Evolutionary conservation across 257 asterid species (phyloP), one percentile per base, ranked within the genome.

Genomic region (Solanum megistacrolobum): DNA sequence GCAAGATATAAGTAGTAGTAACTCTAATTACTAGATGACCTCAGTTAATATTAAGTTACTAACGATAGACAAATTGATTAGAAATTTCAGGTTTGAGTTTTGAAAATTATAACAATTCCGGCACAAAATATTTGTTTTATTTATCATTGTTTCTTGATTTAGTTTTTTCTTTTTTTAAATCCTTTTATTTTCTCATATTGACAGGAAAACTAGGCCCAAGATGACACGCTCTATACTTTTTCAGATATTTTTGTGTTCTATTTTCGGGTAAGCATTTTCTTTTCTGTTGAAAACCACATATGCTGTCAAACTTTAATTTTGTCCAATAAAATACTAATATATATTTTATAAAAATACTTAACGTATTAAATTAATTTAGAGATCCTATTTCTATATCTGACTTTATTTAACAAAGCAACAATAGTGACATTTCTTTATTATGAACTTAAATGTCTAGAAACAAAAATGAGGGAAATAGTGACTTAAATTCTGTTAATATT

Each of bases 221-320:
- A 66, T 96, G 91, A 95, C 96, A 25, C 7, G 71, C 60, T 86
- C 94, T 9, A 90, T 94, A 86, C 83, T 96, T 83, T 90, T 93
- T 92, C 96, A 93, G 87, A 96, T 96, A 13, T 90, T 96, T 92
- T 66, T 93, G 73, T 93, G 98, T 86, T 96, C 99, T 48, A 90
- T 95, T 62, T 94, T 93, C 31, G 99, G 99, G 99, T 95, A 91
- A 92, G 93, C 18, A 68, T 13, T 21, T 58, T 16, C 73, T 23
- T 83, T 48, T 21, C 8, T 0, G 2, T 31, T 21, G 7, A 52
- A 35, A 52, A 14, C 32, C 21, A 48, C 6, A 14, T 7, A 69
- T 31, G 18, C n/a, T n/a, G 34, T 62, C 32, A 55, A 21, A 23
- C 13, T 62, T 11, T 41, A 41, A 41, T 41, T 23, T 62, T 62